These are phyloP conservation scores for Neofusicoccum laricinum DNA, from an alignment of 2,329 filamentous ascomycete genomes.

Conservation along the genomic window DNA sequence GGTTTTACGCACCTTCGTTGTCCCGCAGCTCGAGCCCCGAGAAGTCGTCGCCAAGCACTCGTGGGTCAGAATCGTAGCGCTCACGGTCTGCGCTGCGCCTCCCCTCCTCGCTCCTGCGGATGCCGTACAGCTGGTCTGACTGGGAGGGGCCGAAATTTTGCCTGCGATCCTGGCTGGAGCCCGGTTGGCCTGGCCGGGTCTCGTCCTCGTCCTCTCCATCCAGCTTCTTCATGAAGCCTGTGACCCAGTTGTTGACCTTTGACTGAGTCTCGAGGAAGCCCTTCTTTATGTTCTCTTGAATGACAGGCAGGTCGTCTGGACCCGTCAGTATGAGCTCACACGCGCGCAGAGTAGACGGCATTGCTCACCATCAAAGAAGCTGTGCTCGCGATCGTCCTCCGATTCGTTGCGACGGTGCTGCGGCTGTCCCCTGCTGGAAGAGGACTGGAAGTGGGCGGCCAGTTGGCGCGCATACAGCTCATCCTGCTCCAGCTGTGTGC, in stretches of 20 bases:
- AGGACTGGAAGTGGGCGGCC: conserved; percentile 76
- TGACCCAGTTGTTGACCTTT: conserved; percentile 91
- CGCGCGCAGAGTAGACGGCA: neutral
- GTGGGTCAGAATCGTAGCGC: conserved; percentile 91
- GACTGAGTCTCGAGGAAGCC: conserved; percentile 92
- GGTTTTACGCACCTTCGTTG: conserved; percentile 49
- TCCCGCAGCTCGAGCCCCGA: conserved; percentile 62
- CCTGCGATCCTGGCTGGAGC: conserved; percentile 36
- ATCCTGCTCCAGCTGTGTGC: conserved; percentile 83
- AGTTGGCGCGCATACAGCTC: conserved; percentile 90
- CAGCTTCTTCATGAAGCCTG: conserved; percentile 84
- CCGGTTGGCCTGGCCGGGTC: conserved; percentile 50
- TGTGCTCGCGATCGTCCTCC: conserved; percentile 65
- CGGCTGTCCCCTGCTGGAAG: conserved; percentile 22
- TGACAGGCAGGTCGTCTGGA: conserved; percentile 84
- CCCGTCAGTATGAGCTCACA: neutral
- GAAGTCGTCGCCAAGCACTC: conserved; percentile 88
- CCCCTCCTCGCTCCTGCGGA: conserved; percentile 36
- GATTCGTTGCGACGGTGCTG: conserved; percentile 43
- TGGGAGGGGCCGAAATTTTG: conserved; percentile 38
- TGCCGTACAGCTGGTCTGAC: conserved; percentile 39
- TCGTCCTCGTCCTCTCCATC: conserved; percentile 81
- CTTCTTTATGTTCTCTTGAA: conserved; percentile 88
- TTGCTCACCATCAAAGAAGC: conserved; percentile 73
- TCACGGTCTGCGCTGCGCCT: conserved; percentile 80